Base-by-base conservation (phyloP, 1,284 basidiomycete genomes). In the Marasmius oreades region DNA sequence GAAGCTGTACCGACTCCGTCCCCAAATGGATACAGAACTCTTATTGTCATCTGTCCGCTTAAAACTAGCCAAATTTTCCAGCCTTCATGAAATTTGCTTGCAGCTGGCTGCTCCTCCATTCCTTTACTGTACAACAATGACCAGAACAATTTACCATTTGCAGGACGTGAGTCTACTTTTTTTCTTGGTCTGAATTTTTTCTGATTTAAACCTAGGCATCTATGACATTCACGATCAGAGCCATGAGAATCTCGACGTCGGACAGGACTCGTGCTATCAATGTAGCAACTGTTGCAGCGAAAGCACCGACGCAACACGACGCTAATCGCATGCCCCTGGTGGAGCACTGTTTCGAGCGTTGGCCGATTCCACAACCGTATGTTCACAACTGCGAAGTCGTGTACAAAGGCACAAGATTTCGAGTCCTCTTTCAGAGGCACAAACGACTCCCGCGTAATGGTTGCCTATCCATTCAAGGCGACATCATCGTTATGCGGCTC, bases 321-420 rank as follows among this genome's bases (percentile, higher is more conserved):
- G 39, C 50, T 37, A 11, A 26, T 20, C n/a, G 55, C 18, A 44
- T 34, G 28, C 48, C 55, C 16, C 18, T 51, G n/a, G 39, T 56
- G 2, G 48, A 56, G 11, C 33, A 51, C 50, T 22, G 36, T 6
- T 51, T 55, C 39, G 11, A 23, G 3, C 11, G 37, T 7, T 51
- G 36, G 24, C 42, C 37, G 2, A 14, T 22, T n/a, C 54, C 46
- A n/a, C 55, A 56, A 36, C 31, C 55, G 1, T 52, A 46, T 31
- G 31, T 56, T 36, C 55, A 56, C 22, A 23, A 56, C 31, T 46
- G 39, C 22, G 37, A 39, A 31, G 34, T 56, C 26, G 12, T 46
- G 14, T 52, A 46, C n/a, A 24, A 43, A 16, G 51, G 55, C 5
- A 33, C 16, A 10, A n/a, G 51, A 6, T 56, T 52, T 23, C 51